Conservation (phyloP, 2,329 filamentous ascomycete species). For the Cadophora sp. region DNA sequence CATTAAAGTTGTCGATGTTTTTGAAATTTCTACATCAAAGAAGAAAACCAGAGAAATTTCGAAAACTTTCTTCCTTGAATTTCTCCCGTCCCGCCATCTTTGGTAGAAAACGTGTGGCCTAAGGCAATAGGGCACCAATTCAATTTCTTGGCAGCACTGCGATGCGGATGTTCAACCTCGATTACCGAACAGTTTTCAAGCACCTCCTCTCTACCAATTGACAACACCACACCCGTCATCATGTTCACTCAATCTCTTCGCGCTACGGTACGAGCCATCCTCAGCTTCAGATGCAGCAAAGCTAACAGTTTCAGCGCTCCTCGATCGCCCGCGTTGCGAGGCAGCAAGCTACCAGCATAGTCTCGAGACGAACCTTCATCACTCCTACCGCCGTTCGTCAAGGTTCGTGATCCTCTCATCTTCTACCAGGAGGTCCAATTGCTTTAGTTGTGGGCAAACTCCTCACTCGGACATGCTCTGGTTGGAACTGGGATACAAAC, state of each 20-base stretch:
- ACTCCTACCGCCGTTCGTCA: constrained; percentile 45
- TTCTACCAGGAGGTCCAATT: background rate
- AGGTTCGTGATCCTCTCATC: constrained; percentile 39
- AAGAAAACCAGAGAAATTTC: no score
- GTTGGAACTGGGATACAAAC: background rate
- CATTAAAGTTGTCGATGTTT: no score
- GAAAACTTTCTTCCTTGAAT: no score
- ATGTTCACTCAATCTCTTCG: constrained; percentile 47
- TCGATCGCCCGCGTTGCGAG: constrained; percentile 45
- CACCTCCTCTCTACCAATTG: constrained; percentile 41
- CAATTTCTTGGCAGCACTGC: background rate
- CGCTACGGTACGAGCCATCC: constrained; percentile 44
- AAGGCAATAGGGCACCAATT: background rate
- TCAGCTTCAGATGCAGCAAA: constrained; percentile 29
- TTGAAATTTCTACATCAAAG: no score
- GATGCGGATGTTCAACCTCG: constrained; percentile 17
- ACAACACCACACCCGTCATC: constrained; percentile 40
- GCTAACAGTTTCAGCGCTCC: constrained; percentile 45
- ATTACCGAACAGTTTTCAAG: constrained; percentile 27
- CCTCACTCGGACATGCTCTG: background rate
- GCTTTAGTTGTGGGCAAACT: background rate
- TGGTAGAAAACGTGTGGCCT: background rate
- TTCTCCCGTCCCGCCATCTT: background rate
- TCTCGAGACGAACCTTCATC: constrained; percentile 46
- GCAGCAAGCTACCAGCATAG: constrained; percentile 42